Conservation (phyloP, 2,329 filamentous ascomycete genomes). For the Helminthosporium solani region DNA sequence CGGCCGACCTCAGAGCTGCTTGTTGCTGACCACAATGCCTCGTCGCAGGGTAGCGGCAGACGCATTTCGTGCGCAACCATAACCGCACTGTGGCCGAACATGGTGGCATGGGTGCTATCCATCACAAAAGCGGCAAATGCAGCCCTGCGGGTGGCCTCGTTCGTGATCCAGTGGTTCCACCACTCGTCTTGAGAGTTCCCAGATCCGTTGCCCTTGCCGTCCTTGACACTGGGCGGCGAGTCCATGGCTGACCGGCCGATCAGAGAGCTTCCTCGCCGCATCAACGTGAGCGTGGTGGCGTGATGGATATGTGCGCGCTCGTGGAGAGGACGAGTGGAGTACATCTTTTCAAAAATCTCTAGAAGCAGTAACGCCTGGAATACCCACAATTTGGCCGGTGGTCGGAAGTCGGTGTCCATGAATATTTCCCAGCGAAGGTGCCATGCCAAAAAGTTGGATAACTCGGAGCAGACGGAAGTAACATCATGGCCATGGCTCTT, state of each 20-base stretch:
- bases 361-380: conserved; percentile 88
- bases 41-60: conserved; percentile 86
- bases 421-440: conserved; percentile 96
- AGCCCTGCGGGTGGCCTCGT: conserved; percentile 83
- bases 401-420: conserved; percentile 83
- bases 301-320: conserved; percentile 96
- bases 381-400: conserved; percentile 92
- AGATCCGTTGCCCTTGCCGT: conserved; percentile 56
- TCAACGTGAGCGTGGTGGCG: conserved; percentile 89
- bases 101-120: conserved; percentile 93
- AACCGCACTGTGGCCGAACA: conserved; percentile 95
- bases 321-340: conserved; percentile 85
- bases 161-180: conserved; percentile 96
- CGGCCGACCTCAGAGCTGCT: conserved; percentile 83
- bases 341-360: conserved; percentile 98
- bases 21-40: conserved; percentile 86
- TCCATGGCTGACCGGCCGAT: conserved; percentile 84
- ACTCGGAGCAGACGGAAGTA: conserved; percentile 73
- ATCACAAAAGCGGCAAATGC: conserved; percentile 94
- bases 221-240: conserved; percentile 73
- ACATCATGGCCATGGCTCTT: conserved; percentile 73
- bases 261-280: conserved; percentile 88
- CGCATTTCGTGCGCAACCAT: conserved; percentile 98
- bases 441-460: conserved; percentile 89
- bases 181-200: conserved; percentile 78